A percentile compares a stretch with the other conserved stretches of the same genome.
Conservation (phyloP, 2,329 filamentous ascomycete genomes). For the Verticillium nubilum region DNA sequence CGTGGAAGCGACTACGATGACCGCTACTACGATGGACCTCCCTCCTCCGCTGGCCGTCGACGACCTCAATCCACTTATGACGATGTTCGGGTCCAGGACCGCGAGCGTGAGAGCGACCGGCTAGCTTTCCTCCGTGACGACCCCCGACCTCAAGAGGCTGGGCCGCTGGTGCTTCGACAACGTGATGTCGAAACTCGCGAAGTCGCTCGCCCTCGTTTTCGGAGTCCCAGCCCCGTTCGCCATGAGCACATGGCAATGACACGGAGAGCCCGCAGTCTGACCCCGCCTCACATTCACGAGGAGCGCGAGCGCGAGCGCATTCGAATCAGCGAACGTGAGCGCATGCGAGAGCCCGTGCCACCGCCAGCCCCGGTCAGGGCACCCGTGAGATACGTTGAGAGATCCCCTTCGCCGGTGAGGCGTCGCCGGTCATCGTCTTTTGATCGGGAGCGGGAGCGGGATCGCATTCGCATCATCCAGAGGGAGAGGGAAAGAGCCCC, state of each 20-base stretch:
- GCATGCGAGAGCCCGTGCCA: constrained; percentile 31
- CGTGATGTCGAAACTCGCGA: constrained; percentile 52
- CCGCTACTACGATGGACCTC: constrained; percentile 12
- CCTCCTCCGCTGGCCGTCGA: constrained; percentile 12
- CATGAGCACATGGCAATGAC: constrained; percentile 28
- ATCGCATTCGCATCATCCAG: constrained; percentile 44
- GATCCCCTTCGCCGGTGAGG: constrained; percentile 25
- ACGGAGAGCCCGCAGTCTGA: constrained; percentile 36
- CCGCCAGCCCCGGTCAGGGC: constrained; percentile 20
- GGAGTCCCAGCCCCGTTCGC: constrained; percentile 34
- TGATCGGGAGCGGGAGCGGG: constrained; percentile 42
- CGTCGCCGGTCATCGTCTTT: constrained; percentile 27
- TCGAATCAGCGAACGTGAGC: constrained; percentile 34
- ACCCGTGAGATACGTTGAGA: constrained; percentile 36
- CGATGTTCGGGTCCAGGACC: constrained; percentile 35
- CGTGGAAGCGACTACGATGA: constrained; percentile 12
- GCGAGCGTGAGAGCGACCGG: constrained; percentile 28
- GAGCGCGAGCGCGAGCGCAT: constrained; percentile 29
- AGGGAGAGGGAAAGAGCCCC: constrained; percentile 33
- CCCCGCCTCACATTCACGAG: constrained; percentile 22
- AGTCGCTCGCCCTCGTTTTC: constrained; percentile 35
- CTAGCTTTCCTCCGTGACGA: constrained; percentile 48
- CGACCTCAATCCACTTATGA: constrained; percentile 26
- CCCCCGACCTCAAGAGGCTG: constrained; percentile 38
- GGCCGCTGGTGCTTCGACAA: constrained; percentile 48